Conservation (phyloP, 2,329 filamentous ascomycete species). For the Furcasterigmium furcatum region DNA sequence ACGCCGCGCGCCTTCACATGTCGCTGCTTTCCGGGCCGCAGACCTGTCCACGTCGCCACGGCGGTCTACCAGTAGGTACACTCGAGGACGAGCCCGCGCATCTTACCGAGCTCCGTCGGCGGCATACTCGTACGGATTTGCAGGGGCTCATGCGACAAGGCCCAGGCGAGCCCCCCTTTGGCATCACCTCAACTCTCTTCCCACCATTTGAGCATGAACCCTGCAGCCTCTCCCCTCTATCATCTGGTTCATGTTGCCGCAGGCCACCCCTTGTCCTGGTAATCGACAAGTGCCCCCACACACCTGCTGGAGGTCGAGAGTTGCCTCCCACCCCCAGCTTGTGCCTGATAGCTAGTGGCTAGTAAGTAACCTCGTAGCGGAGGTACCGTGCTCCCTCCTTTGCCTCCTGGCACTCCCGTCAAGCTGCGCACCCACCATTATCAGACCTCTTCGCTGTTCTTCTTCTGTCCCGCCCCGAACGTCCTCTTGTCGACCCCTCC, state of each 20-base stretch:
- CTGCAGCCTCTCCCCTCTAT: background rate
- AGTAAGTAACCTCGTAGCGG: too few species aligned
- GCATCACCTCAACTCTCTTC: background rate
- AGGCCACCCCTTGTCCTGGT: background rate
- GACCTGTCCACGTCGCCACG: too few species aligned
- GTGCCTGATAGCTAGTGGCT: background rate
- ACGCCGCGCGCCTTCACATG: too few species aligned
- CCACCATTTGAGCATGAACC: background rate
- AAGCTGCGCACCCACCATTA: background rate
- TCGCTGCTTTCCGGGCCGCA: too few species aligned
- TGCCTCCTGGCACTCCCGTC: background rate
- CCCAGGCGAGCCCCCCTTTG: background rate
- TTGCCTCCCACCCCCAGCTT: background rate
- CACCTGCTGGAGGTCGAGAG: too few species aligned
- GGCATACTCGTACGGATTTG: too few species aligned
- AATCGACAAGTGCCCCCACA: background rate
- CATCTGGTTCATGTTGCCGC: background rate
- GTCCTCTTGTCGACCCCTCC: constrained; percentile 14
- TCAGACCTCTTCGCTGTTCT: too few species aligned
- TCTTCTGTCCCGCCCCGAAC: background rate
- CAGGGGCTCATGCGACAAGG: background rate
- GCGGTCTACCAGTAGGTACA: too few species aligned
- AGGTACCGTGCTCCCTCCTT: background rate
- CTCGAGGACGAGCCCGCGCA: too few species aligned
- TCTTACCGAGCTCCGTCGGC: too few species aligned